A percentile compares a stretch with the other conserved stretches of the same genome.
Evolutionary conservation across 306 rosid species (phyloP).

Genomic region (Corylus heterophylla): DNA sequence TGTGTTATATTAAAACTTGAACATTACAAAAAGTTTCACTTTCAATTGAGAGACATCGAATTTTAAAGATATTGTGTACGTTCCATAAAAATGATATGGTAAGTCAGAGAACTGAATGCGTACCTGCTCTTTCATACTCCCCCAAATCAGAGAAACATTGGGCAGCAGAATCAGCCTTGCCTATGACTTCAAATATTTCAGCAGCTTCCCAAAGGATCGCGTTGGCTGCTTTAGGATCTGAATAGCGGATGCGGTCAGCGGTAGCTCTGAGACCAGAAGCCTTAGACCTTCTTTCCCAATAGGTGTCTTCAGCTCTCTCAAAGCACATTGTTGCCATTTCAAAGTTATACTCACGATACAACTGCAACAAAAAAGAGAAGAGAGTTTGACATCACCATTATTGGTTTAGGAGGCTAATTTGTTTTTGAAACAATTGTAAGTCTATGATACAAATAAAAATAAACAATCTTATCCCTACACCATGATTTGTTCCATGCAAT

Average conservation of each 20-base stretch:
- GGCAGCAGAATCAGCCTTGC: constrained; percentile 62
- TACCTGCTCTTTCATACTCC: constrained; percentile 71
- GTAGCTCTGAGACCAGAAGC: constrained; percentile 64
- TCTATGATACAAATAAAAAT: background rate
- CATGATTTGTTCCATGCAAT: background rate
- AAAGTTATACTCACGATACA: constrained; percentile 56
- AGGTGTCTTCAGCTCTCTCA: constrained; percentile 65
- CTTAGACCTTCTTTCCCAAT: constrained; percentile 73
- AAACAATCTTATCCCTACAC: background rate
- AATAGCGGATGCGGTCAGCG: constrained; percentile 45
- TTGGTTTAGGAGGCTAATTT: background rate
- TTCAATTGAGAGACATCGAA: background rate
- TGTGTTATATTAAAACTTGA: background rate
- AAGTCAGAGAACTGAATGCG: constrained; percentile 8
- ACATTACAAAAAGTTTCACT: background rate
- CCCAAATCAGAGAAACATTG: constrained; percentile 67
- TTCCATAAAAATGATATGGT: background rate
- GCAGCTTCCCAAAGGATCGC: constrained; percentile 71
- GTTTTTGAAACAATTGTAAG: background rate
- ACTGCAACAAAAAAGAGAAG: constrained; percentile 34
- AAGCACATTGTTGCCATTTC: constrained; percentile 80
- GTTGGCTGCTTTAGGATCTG: constrained; percentile 49
- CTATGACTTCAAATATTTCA: constrained; percentile 58
- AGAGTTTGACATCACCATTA: background rate
- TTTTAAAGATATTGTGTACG: no score